These are phyloP conservation scores for Cladorrhinum sp. DNA, from an alignment of 2,329 filamentous ascomycete genomes.

Conservation along the genomic window DNA sequence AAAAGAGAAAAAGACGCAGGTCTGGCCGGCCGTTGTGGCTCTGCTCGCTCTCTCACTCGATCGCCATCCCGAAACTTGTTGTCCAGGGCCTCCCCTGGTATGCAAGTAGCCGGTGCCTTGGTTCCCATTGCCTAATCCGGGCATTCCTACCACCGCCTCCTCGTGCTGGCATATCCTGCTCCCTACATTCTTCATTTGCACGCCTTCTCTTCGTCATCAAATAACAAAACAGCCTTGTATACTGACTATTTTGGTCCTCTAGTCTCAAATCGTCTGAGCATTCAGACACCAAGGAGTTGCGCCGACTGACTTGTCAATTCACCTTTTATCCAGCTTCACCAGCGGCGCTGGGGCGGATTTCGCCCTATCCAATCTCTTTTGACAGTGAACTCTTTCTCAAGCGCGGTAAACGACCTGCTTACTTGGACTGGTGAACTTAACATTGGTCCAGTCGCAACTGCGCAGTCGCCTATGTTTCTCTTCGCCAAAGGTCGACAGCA, in stretches of 20 bases:
- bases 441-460: slow-evolving; percentile 9
- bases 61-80: slow-evolving; percentile 23
- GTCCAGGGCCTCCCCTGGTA: slow-evolving; percentile 26
- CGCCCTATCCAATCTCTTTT: neutral
- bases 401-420: neutral
- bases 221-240: slow-evolving; percentile 11
- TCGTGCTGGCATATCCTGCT: slow-evolving; percentile 14
- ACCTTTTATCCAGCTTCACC: neutral
- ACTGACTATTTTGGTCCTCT: slow-evolving; percentile 7
- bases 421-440: neutral
- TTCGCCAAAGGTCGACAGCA: slow-evolving; percentile 34
- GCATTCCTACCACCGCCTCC: slow-evolving; percentile 23
- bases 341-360: neutral
- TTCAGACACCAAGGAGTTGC: slow-evolving; percentile 1
- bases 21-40: neutral
- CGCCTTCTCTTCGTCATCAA: slow-evolving; percentile 17
- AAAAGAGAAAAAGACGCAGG: neutral
- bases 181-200: slow-evolving; percentile 26
- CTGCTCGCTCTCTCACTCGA: neutral
- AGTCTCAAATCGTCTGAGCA: neutral
- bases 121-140: slow-evolving; percentile 17
- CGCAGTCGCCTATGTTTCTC: slow-evolving; percentile 36
- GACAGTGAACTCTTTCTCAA: neutral
- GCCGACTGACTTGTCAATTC: no score
- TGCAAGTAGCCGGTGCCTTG: slow-evolving; percentile 25